Conservation (phyloP, 352 stramenopile genomes). For the Phytophthora citricola region DNA sequence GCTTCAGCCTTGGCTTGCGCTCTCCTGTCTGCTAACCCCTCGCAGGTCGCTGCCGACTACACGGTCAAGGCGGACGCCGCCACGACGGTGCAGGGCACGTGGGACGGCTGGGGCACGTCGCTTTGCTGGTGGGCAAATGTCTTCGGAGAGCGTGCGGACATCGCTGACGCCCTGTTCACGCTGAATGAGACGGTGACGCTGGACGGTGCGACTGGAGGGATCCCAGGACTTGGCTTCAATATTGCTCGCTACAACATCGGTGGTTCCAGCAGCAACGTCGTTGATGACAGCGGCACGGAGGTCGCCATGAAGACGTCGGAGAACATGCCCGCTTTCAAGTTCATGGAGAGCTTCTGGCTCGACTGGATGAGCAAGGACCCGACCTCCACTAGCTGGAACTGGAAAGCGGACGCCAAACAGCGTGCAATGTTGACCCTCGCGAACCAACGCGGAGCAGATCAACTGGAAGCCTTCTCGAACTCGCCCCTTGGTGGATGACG, state of each 20-base stretch:
- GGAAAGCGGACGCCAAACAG: slow-evolving; percentile 53
- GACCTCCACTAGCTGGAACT: slow-evolving; percentile 56
- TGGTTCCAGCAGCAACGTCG: slow-evolving; percentile 46
- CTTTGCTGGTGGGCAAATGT: slow-evolving; percentile 70
- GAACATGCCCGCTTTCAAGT: slow-evolving; percentile 62
- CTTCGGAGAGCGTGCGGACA: slow-evolving; percentile 50
- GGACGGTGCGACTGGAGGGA: slow-evolving; percentile 17
- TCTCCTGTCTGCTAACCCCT: slow-evolving; percentile 20
- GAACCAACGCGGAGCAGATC: slow-evolving; percentile 44
- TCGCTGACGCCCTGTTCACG: slow-evolving; percentile 65
- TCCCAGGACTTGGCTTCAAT: slow-evolving; percentile 59
- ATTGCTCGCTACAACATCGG: slow-evolving; percentile 72
- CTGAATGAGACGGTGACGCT: slow-evolving; percentile 45
- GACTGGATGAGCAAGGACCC: slow-evolving; percentile 58
- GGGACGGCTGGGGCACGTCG: slow-evolving; percentile 67
- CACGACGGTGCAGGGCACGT: slow-evolving; percentile 32
- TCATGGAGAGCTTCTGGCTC: slow-evolving; percentile 59
- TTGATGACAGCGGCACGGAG: slow-evolving; percentile 47
- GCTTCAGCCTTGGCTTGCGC: slow-evolving; percentile 22
- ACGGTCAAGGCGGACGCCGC: slow-evolving; percentile 30
- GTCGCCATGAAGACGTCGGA: slow-evolving; percentile 51
- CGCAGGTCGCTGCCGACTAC: slow-evolving; percentile 29
- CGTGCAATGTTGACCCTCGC: slow-evolving; percentile 47
- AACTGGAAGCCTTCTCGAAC: slow-evolving; percentile 66
- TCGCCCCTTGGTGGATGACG: slow-evolving; percentile 73